Evolutionary conservation across 805 yeast species (phyloP).

Genomic region (Saccharomycopsis fibuligera): DNA sequence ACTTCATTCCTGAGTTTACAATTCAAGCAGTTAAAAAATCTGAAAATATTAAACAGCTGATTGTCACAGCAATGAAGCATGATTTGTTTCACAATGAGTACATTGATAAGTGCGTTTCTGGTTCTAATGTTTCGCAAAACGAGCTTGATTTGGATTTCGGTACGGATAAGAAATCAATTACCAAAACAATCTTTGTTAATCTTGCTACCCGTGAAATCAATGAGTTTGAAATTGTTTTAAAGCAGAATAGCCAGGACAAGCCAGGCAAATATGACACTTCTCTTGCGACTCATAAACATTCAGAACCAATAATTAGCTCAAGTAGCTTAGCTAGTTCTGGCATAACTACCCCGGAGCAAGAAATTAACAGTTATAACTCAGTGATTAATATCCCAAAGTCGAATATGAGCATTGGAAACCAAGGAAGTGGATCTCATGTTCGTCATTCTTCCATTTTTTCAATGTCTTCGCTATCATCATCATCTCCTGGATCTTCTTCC

Average conservation of each 20-base stretch:
- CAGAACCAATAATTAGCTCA: neutral
- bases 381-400: neutral
- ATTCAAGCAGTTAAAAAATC: conserved; percentile 15
- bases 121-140: neutral
- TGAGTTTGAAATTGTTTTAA: conserved; percentile 15
- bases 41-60: conserved; percentile 10
- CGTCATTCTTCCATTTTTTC: conserved; percentile 11
- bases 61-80: conserved; percentile 17
- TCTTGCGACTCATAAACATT: neutral
- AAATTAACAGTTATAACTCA: neutral
- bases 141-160: neutral
- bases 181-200: conserved; percentile 17
- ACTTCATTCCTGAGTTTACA: conserved; percentile 20
- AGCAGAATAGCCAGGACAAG: neutral
- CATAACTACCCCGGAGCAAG: too few relatives aligned
- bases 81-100: conserved; percentile 20
- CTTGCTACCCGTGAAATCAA: conserved; percentile 15
- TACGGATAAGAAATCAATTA: conserved; percentile 2
- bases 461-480: conserved; percentile 7
- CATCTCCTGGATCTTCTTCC: conserved; percentile 6
- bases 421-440: neutral
- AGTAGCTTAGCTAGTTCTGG: neutral
- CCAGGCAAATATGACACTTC: neutral
- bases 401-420: neutral
- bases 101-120: conserved; percentile 11